Evolutionary conservation across 2,329 filamentous ascomycete species (phyloP).

Genomic region (Ascochyta rabiei): DNA sequence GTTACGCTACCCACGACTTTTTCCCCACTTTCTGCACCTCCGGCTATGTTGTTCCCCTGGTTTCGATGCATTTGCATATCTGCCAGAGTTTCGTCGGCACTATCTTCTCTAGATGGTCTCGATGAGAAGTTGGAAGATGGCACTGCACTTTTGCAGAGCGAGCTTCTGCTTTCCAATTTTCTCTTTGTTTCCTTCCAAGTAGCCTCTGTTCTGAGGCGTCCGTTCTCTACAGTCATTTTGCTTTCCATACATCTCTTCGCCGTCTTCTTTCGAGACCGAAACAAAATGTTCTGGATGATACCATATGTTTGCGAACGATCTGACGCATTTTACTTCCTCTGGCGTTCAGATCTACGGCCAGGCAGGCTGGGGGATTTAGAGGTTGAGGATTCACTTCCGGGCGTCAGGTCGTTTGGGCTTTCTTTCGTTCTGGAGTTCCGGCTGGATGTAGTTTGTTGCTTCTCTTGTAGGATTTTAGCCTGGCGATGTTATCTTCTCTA

Average conservation of each 20-base stretch:
- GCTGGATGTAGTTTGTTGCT: neutral
- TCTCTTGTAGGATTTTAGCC: conserved; percentile 27
- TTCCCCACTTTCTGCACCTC: conserved; percentile 28
- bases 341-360: conserved; percentile 32
- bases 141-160: conserved; percentile 9
- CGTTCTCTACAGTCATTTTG: conserved; percentile 9
- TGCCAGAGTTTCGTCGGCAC: conserved; percentile 32
- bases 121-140: conserved; percentile 28
- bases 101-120: conserved; percentile 20
- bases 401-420: conserved; percentile 18
- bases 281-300: conserved; percentile 37
- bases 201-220: conserved; percentile 11
- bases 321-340: conserved; percentile 27
- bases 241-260: conserved; percentile 18
- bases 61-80: conserved; percentile 35
- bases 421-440: conserved; percentile 4
- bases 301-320: conserved; percentile 33
- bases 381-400: conserved; percentile 20
- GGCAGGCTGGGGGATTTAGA: conserved; percentile 25
- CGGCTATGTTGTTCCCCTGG: conserved; percentile 33
- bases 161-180: neutral
- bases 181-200: conserved; percentile 2
- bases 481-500: conserved; percentile 14
- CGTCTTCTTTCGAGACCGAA: conserved; percentile 14
- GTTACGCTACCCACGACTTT: conserved; percentile 46